Base-by-base conservation (phyloP, 345 rosid genomes). In the Turritis glabra region DNA sequence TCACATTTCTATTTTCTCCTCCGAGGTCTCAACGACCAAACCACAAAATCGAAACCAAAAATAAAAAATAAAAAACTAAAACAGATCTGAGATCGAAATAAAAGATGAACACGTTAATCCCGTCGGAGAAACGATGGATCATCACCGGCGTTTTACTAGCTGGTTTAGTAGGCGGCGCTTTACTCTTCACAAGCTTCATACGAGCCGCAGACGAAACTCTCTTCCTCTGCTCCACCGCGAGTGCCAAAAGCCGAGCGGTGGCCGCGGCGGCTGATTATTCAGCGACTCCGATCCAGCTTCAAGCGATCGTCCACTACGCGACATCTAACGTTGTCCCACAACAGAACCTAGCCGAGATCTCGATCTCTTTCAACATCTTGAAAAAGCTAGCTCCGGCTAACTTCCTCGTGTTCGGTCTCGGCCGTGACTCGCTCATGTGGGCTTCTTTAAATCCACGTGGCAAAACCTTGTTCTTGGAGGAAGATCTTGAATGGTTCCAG, bases 361-460 rank as follows among this genome's bases (percentile, higher is more conserved):
- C 78, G 21, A 77, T 87, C 50, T 83, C 87, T 60, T 82, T 83
- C 61, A 23, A 62, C 30, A 78, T 87, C 67, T 78, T 87, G 61
- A 72, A 67, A 57, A 22, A 60, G 23, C 50, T 76, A 0, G 80
- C 84, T 17, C 89, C 88, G 1, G 85, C 87, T 48, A 85, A 85
- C 74, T 87, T 87, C 64, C 89, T 86, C 17, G 85, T 86, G 26
- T 88, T 88, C 69, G 92, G 90, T 1, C 87, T 88, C n/a, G 90
- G 90, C 1, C 77, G 65, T 15, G 92, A 88, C 55, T 85, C 92
- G 0, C 80, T 88, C 35, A 85, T 88, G 90, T 88, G 90, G 92
- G 77, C 67, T 44, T 82, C 93, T 0, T 73, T 90, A 1, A 90
- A 90, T 55, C 84, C 89, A 14, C 79, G 80, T 18, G 96, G 93